Evolutionary conservation across 2,329 filamentous ascomycete genomes (phyloP), one percentile per base, ranked within the genome.

Genomic region (Hypoxylon sp.): DNA sequence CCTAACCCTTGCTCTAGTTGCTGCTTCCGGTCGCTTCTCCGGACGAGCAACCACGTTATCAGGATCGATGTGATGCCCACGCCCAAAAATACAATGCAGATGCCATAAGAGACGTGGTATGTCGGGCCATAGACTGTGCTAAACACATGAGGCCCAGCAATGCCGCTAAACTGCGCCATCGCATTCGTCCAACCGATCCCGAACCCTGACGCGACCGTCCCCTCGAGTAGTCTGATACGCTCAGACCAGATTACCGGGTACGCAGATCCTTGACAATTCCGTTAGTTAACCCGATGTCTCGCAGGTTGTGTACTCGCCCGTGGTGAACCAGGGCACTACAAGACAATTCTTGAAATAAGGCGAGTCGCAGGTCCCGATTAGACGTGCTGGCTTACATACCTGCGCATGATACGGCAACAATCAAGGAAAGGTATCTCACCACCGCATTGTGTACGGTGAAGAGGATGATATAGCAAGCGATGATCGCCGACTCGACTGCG

Each of bases 201-300:
- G 6, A 81, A 67, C 1, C 79, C 79, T 0, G 79, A 74, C 0
- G 78, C 77, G 2, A 79, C 75, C 0, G 80, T 80, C 12, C 79
- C 78, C 24, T 81, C 74, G 8, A 80, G 72, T 0, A 74, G 79
- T 20, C 79, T 75, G 54, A 81, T 81, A 0, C 79, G 76, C 65
- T 81, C 80, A 6, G 79, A 79, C 79, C 79, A 81, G 66, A 81
- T 81, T 40, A 81, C 77, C 0, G 79, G 79, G 60, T 80, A 81
- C 4, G 78, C 78, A 4, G 78, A 80, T 2, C 78, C 36, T 38
- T 38, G 36, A 18, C 36, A 38, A 18, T 38, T 14, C 8, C n/a
- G 36, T 38, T 38, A 38, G 36, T 16, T n/a, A 38, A 38, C n/a
- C n/a, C 36, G 8, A 18, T 38, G 36, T n/a, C n/a, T n/a, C n/a